Evolutionary conservation across 2,329 filamentous ascomycete genomes (phyloP).

Genomic region (Colletotrichum sp.): DNA sequence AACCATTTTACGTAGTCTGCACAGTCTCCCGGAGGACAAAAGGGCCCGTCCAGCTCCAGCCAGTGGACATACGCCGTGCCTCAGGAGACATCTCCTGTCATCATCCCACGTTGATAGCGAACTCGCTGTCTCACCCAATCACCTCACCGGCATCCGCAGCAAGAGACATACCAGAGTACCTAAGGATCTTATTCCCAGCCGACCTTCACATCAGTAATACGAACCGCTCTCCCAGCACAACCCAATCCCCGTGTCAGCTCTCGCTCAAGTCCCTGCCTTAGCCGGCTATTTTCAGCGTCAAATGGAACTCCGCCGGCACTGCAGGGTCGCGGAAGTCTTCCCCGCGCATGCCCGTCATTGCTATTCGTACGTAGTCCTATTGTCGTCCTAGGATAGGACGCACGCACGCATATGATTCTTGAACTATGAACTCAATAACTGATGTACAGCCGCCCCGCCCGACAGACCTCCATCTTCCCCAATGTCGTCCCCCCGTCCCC

Average conservation of each 20-base stretch:
- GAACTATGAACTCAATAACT: neutral
- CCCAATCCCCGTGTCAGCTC: neutral
- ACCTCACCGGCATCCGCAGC: neutral
- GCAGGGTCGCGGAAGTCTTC: neutral
- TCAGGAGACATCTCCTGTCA: neutral
- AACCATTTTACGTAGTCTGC: neutral
- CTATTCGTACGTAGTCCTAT: neutral
- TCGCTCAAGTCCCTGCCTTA: neutral
- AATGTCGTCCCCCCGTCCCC: neutral
- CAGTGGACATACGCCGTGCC: neutral
- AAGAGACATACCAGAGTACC: neutral
- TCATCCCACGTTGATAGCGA: neutral
- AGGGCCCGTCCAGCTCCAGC: neutral
- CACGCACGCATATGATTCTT: neutral
- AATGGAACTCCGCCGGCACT: neutral
- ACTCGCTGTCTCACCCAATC: neutral
- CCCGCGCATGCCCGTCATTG: neutral
- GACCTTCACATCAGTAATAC: constrained; percentile 9
- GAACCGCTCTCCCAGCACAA: constrained; percentile 7
- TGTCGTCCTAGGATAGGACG: neutral
- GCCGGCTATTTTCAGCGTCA: constrained; percentile 14
- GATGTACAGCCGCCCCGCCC: neutral
- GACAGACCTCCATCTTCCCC: neutral
- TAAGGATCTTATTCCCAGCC: neutral
- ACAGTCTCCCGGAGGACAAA: neutral